Base-by-base conservation (phyloP, 2,329 filamentous ascomycete species). In the Aspergillus persii region DNA sequence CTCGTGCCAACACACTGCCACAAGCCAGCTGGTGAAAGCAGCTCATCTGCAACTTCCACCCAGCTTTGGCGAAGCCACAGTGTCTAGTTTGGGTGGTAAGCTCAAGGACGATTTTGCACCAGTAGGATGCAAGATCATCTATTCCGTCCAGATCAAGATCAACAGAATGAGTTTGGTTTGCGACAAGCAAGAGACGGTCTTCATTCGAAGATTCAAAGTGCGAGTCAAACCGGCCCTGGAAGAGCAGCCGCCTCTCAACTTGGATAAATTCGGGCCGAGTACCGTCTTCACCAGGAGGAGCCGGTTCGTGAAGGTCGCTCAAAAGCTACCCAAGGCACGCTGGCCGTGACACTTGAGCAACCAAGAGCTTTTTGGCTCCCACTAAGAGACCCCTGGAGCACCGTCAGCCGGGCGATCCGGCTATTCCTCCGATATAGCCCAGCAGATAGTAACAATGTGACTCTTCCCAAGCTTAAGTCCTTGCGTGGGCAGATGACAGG, bases 41-140 rank as follows among this genome's bases (percentile, higher is more conserved):
- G 55, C 56, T 15, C 63, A 65, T 48, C 58, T 65, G 9, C 63
- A 61, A 29, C 59, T 57, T 8, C 61, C 63, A 11, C 63, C 63
- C 18, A 63, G 61, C 49, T 62, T 61, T 46, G 63, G 63, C 6
- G 61, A 61, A 39, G 54, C 63, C 8, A 59, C 49, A 9, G 53
- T 65, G 33, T 53, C 63, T 27, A 61, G 63, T 0, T 56, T 63
- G 11, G 63, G 63, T 36, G 63, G 63, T 15, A 62, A 59, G 48
- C 52, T 65, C 4, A 60, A 53, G 23, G 55, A 65, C 27, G 63
- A 65, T 54, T 63, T 58, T 30, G 63, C 61, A 4, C 61, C 63
- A 0, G 11, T 57, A 8, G 44, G 41, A 9, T 65, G 63, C 56
- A 59, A 57, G 39, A 61, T 65, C 11, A 27, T 58, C 2, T 65